Base-by-base conservation (phyloP, 208 protist species). In the Leishmania guyanensis region DNA sequence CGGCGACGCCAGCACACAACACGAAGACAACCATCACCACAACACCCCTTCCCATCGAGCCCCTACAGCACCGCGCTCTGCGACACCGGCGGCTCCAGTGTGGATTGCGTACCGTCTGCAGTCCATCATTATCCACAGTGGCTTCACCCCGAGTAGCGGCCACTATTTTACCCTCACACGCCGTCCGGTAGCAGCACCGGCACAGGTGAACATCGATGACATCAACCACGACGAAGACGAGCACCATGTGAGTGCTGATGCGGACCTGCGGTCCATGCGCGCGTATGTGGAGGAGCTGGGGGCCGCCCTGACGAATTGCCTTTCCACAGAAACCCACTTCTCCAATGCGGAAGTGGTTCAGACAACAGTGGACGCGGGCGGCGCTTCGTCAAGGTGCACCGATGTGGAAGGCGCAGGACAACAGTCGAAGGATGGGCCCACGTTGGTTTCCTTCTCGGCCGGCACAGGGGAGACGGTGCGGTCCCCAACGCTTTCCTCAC, bases 91-190 rank as follows among this genome's bases (percentile, higher is more conserved):
- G 5, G 26, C 62, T 74, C 79, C 82, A 17, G 66, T 51, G 36
- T 83, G 78, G 53, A 82, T 93, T n/a, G 81, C 77, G 6, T 96
- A 93, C 64, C 81, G 85, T 26, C 88, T 96, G 26, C 80, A 74
- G 46, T 83, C 84, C 1, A 86, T 96, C 29, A 81, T 96, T 46
- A 77, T 96, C 17, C 92, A 96, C 84, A 96, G 89, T 79, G 92
- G 92, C 43, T 68, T 80, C n/a, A 91, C 86, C 17, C 89, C 88
- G 14, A 84, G 77, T 68, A 92, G 87, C 68, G 92, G 92, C 20
- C 90, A 94, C 68, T 96, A 96, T 80, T 96, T 91, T 70, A 87
- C 84, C 10, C 36, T 96, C 22, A 65, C 50, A 10, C 54, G 80
- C 43, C 9, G 51, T 46, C 29, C 3, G 10, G 39, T 43, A 73